Conservation (phyloP, 192 early-diverging fungal species). For the Thamnidium elegans region DNA sequence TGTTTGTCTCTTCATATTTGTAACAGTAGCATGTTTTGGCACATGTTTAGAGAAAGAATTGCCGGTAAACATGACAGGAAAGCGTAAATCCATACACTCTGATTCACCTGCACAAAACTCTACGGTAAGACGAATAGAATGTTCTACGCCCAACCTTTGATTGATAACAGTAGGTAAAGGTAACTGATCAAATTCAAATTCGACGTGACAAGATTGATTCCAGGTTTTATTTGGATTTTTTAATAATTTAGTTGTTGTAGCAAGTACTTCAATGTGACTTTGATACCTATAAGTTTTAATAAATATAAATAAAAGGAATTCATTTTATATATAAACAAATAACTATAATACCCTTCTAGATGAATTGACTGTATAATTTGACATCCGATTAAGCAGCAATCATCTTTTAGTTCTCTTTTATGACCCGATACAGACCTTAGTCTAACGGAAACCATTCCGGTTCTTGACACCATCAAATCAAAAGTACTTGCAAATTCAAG, state of each 20-base stretch:
- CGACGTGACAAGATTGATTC: constrained; percentile 2
- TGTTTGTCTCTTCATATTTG: too few species aligned
- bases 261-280: background rate
- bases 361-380: constrained; percentile 8
- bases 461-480: background rate
- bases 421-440: background rate
- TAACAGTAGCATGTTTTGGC: background rate
- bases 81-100: background rate
- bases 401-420: background rate
- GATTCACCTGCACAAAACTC: background rate
- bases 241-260: constrained; percentile 2
- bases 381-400: constrained; percentile 9
- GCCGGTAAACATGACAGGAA: constrained; percentile 7
- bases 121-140: constrained; percentile 10
- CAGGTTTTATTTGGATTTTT: constrained; percentile 7
- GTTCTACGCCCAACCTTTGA: background rate
- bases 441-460: background rate
- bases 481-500: constrained; percentile 8
- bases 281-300: background rate
- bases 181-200: background rate
- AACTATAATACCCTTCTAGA: constrained; percentile 1
- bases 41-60: background rate
- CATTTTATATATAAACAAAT: background rate
- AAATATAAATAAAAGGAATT: background rate
- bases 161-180: background rate